Base-by-base conservation (phyloP, 2,329 filamentous ascomycete genomes). In the Bipolaris bicolor region DNA sequence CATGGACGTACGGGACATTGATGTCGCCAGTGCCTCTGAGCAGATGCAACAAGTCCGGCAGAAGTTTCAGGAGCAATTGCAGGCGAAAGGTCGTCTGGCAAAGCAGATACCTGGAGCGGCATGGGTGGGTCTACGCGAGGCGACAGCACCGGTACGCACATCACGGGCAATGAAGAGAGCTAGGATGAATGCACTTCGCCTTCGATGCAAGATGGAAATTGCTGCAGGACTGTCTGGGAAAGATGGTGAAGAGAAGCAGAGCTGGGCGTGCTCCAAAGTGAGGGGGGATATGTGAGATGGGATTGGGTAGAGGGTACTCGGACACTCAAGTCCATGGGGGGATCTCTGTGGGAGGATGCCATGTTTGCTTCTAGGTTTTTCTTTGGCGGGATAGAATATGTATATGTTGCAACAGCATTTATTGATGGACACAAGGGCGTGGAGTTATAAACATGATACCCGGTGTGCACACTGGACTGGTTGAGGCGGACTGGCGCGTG, bases 151-250 rank as follows among this genome's bases (percentile, higher is more conserved):
- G 7, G 61, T 71, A 13, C 62, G 70, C 18, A 67, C 66, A 5
- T 73, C 70, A 11, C 56, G 62, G 41, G 58, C 67, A n/a, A 53
- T 75, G 48, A 57, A 68, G 53, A 66, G 59, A 41, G 71, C 72
- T 1, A 65, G 71, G 46, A 62, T 64, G 49, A 74, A 75, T 40
- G 72, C 74, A 13, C 64, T 71, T 22, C 63, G 66, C 15, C 24
- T 72, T 15, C 64, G 71, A 34, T 73, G 70, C 60, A 63, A 57
- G 34, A 49, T 69, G 31, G 70, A 73, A 51, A 64, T 51, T 26
- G 58, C 61, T 7, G 46, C 64, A 5, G 64, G 69, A 11, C 34
- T 67, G 2, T 67, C 63, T 43, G 58, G 57, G 33, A 59, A 53
- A 37, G 41, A 39, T 7, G 18, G 20, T n/a, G 18, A 46, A 3